These are phyloP conservation scores for Beauveria medogensis DNA, from an alignment of 2,329 filamentous ascomycete species.

Conservation along the genomic window DNA sequence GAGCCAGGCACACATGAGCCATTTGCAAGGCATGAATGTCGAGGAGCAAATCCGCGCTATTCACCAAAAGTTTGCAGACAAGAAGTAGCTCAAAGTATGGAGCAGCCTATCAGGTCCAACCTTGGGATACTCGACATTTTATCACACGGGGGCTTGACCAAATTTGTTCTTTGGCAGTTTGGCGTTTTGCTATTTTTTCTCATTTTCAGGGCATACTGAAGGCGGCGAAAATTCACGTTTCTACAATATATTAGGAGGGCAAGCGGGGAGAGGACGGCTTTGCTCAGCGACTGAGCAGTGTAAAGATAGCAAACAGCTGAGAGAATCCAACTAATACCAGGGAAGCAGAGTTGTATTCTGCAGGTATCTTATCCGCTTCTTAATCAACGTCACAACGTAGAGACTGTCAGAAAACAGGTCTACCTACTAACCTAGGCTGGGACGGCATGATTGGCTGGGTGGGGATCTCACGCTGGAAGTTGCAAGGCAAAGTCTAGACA, in stretches of 20 bases:
- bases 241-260: background rate
- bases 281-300: conserved; percentile 1
- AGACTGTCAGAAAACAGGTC: background rate
- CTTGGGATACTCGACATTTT: background rate
- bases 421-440: too few relatives aligned
- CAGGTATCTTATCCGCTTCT: background rate
- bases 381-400: background rate
- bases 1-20: conserved; percentile 42
- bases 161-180: background rate
- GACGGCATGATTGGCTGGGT: background rate
- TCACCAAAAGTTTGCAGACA: conserved; percentile 44
- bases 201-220: background rate
- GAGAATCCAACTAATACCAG: background rate
- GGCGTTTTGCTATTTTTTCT: conserved; percentile 1
- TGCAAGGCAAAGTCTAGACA: background rate
- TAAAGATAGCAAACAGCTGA: background rate
- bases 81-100: conserved; percentile 22
- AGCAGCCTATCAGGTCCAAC: too few relatives aligned
- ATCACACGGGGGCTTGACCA: background rate
- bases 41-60: conserved; percentile 74
- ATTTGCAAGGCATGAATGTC: conserved; percentile 64
- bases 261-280: background rate
- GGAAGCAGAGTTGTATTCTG: background rate
- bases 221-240: background rate
- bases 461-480: background rate